Conservation (phyloP, 371 early-diverging fungal species). For the Haplosporangium sp. region DNA sequence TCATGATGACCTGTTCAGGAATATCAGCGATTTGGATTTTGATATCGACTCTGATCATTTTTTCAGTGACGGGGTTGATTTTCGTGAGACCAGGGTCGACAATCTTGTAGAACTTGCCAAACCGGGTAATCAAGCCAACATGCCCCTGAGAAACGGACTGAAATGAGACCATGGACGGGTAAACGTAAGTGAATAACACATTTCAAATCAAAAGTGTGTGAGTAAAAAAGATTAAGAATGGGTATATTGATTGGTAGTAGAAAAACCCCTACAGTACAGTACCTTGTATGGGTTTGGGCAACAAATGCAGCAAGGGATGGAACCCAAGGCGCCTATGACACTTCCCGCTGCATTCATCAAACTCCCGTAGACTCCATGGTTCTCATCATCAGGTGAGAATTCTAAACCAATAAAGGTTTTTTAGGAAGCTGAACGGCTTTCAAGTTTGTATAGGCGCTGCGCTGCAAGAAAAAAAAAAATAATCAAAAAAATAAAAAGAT, state of each 20-base stretch:
- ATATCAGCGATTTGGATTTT: conserved; percentile 55
- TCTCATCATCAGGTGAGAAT: conserved; percentile 46
- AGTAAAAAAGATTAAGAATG: background rate
- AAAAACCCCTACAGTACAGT: no score
- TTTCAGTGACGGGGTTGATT: conserved; percentile 84
- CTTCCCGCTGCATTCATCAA: conserved; percentile 37
- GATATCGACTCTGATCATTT: conserved; percentile 62
- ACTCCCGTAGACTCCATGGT: conserved; percentile 48
- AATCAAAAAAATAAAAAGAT: background rate
- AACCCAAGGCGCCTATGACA: conserved; percentile 27
- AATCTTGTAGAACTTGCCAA: conserved; percentile 88
- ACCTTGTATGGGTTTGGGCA: conserved; percentile 83
- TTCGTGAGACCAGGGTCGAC: conserved; percentile 90
- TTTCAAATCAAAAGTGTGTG: no score
- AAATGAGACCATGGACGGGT: background rate
- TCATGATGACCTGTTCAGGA: conserved; percentile 51
- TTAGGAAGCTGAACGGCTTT: background rate
- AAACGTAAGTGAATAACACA: no score
- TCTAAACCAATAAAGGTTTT: conserved; percentile 5
- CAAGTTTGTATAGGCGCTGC: no score
- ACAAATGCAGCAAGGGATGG: conserved; percentile 71
- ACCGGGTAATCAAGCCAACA: conserved; percentile 83
- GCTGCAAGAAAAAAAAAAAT: no score
- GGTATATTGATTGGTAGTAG: no score
- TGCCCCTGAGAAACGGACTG: conserved; percentile 57